These are phyloP conservation scores for cucumber (Cucumis sativus) DNA, from an alignment of 306 rosid species.

Conservation along the genomic window Cucumber_9930_V3 NC_026657.2:3722001-3722500, in stretches of 20 bases:
- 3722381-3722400: background rate
- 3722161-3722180: background rate
- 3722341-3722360: background rate
- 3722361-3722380: background rate
- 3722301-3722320: background rate
- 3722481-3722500: background rate
- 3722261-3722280: background rate
- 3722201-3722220: background rate
- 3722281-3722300: background rate
- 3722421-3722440: background rate
- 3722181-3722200: background rate
- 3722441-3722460: background rate
- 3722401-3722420: background rate
- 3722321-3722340: background rate
- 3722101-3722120: background rate
- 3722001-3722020: background rate
- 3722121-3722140: background rate
- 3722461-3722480: background rate
- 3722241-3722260: background rate
- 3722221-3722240: background rate
- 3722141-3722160: background rate
- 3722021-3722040: background rate
- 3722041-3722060: background rate
- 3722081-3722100: background rate
- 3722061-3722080: constrained; percentile 1